Evolutionary conservation across 2,329 filamentous ascomycete genomes (phyloP).

Genomic region (Microdochium paspali): DNA sequence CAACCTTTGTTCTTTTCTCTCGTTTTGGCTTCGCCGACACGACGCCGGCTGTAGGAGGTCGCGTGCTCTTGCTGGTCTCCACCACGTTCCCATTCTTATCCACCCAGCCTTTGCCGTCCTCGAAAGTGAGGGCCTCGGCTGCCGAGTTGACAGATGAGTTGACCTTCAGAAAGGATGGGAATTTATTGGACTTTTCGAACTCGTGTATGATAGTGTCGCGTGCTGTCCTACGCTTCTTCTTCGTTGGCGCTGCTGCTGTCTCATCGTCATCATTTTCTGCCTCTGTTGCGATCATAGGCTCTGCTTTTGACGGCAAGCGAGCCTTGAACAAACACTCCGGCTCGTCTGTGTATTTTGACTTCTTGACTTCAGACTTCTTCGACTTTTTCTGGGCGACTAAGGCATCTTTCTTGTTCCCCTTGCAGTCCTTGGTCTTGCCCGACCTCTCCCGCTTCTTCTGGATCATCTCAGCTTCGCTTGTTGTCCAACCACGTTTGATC

Average conservation of each 20-base stretch:
- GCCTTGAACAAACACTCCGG: slow-evolving; percentile 82
- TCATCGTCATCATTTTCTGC: slow-evolving; percentile 28
- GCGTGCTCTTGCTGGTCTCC: slow-evolving; percentile 38
- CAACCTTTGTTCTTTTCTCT: neutral
- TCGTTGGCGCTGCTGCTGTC: slow-evolving; percentile 36
- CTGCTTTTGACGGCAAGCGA: slow-evolving; percentile 44
- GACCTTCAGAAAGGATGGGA: slow-evolving; percentile 70
- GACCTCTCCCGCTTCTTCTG: slow-evolving; percentile 36
- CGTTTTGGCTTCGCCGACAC: slow-evolving; percentile 4
- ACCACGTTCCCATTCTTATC: slow-evolving; percentile 69
- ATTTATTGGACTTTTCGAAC: slow-evolving; percentile 76
- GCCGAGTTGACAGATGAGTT: slow-evolving; percentile 27
- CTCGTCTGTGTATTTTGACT: slow-evolving; percentile 72
- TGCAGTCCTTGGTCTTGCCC: slow-evolving; percentile 28
- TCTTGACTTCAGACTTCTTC: slow-evolving; percentile 46
- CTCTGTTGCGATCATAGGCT: neutral
- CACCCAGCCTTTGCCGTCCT: slow-evolving; percentile 84
- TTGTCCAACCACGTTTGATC: slow-evolving; percentile 85
- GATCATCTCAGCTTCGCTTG: slow-evolving; percentile 42
- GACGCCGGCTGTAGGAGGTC: slow-evolving; percentile 11
- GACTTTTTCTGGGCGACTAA: slow-evolving; percentile 24
- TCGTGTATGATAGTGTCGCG: slow-evolving; percentile 70
- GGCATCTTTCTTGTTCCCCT: slow-evolving; percentile 32
- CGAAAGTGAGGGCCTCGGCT: slow-evolving; percentile 50
- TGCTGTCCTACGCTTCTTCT: slow-evolving; percentile 50